Evolutionary conservation across 345 rosid species (phyloP), one percentile per base, ranked within the genome.

Genomic region (Hypericum perforatum): DNA sequence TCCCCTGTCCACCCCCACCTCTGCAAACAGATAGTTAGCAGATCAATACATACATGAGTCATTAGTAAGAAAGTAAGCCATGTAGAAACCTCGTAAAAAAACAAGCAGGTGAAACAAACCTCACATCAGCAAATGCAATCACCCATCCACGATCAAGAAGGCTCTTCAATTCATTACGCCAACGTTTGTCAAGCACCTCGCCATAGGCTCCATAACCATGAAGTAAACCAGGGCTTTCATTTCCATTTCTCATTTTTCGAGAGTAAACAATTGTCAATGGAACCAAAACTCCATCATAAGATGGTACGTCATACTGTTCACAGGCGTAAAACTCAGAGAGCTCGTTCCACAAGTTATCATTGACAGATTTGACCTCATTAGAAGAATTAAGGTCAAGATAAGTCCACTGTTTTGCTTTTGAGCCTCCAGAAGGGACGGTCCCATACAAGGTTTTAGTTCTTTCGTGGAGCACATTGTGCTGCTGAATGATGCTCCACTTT

Each of bases 131-230:
- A 83, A 77, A 92, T 52, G 94, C 94, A 73, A 92, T 62, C 59
- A 82, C 71, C 97, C 98, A 88, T 63, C 98, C 94, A 60, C 97
- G 94, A 71, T 88, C 98, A 55, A 92, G 97, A 48, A 92, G 91
- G 77, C 97, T 88, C 71, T 92, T 92, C 63, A 88, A 69, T 74
- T 92, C 98, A 67, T 78, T 76, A 58, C 70, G 78, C 97, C 97
- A 92, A 54, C 95, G 70, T 69, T 92, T 92, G 68, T 85, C 95
- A 11, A 85, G 91, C 48, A 78, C 46, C 73, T 92, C 97, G 50
- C 97, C 97, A 58, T 80, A 88, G 68, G 98, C 95, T 74, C 98
- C 95, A 67, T 92, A 95, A 16, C 88, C 97, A 54, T 80, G 91
- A 70, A 92, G 87, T 55, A 92, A 70, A 38, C 94, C 94, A 41